A percentile compares a stretch with the other conserved stretches of the same genome.
phyloP scores from a whole-genome alignment of 306 rosid genomes.

The Parietaria judaica region DNA sequence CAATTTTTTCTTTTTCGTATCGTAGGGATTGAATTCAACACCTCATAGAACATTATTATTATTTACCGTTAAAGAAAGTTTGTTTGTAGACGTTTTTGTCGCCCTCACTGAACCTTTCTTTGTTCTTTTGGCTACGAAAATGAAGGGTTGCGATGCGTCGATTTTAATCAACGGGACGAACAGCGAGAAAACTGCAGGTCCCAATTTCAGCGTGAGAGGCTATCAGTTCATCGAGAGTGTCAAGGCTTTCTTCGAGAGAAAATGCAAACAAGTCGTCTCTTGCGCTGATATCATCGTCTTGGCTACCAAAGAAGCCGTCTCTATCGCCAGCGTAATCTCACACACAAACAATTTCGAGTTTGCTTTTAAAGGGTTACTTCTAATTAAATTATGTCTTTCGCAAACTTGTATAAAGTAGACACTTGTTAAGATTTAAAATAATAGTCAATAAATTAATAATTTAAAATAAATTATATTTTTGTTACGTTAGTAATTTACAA shows the following conservation, averaged over 20 bases:
- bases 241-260: constrained; percentile 13
- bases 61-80: too few relatives aligned
- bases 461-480: too few relatives aligned
- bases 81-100: too few relatives aligned
- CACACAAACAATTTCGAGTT: too few relatives aligned
- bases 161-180: constrained; percentile 27
- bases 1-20: too few relatives aligned
- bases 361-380: too few relatives aligned
- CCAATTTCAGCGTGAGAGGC: constrained; percentile 29
- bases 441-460: not conserved
- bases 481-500: not conserved
- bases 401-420: not conserved
- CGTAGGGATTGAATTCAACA: too few relatives aligned
- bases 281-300: constrained; percentile 30
- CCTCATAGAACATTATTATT: too few relatives aligned
- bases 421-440: not conserved
- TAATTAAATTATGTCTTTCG: too few relatives aligned
- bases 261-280: constrained; percentile 25
- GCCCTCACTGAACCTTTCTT: too few relatives aligned
- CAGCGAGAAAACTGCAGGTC: constrained; percentile 24
- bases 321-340: constrained; percentile 4
- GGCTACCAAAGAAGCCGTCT: constrained; percentile 36
- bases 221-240: constrained; percentile 26
- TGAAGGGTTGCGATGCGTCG: constrained; percentile 44
- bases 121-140: not conserved